Base-by-base conservation (phyloP, 768 basidiomycete species). In the Tulasnella sp. region DNA sequence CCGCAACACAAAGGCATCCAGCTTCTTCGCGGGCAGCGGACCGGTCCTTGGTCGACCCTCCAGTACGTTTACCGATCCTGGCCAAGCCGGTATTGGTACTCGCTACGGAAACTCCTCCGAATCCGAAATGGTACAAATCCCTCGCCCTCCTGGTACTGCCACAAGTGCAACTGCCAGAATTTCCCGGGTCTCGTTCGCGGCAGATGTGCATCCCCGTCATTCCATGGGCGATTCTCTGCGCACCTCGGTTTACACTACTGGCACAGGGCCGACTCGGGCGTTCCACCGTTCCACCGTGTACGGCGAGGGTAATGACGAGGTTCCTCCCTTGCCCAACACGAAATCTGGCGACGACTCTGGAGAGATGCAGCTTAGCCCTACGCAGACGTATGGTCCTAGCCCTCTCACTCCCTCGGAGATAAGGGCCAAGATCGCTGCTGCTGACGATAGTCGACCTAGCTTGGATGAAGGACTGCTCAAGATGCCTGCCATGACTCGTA, bases 141-240 rank as follows among this genome's bases (percentile, higher is more conserved):
- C 29, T 57, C 54, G 41, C 36, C 40, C 60, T 41, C 59, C 23
- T 49, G 9, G 34, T 39, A 36, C 32, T 23, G 39, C 53, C 7
- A 11, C n/a, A 19, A 48, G 36, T 34, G 53, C 39, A 6, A 2
- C 51, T 15, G 59, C 60, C 9, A 54, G 61, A 40, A 37, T 48
- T n/a, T 62, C 61, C 21, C 52, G 61, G n/a, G 53, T 62, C 39
- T 61, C 61, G 27, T 62, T 62, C 51, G 61, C 61, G 23, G 46
- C 61, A 11, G 60, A 61, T 23, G 49, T 42, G 25, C 58, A 51
- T 39, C 42, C 41, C 14, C n/a, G 31, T 27, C 37, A 43, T 42
- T 21, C 45, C 27, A 19, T 34, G 12, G 56, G 34, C 17, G 49
- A 43, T 17, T 46, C 49, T 2, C n/a, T 34, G 9, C 54, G 54